Evolutionary conservation across 352 stramenopile species (phyloP), one percentile per base, ranked within the genome.

Genomic region (Globisporangium cystogenes): DNA sequence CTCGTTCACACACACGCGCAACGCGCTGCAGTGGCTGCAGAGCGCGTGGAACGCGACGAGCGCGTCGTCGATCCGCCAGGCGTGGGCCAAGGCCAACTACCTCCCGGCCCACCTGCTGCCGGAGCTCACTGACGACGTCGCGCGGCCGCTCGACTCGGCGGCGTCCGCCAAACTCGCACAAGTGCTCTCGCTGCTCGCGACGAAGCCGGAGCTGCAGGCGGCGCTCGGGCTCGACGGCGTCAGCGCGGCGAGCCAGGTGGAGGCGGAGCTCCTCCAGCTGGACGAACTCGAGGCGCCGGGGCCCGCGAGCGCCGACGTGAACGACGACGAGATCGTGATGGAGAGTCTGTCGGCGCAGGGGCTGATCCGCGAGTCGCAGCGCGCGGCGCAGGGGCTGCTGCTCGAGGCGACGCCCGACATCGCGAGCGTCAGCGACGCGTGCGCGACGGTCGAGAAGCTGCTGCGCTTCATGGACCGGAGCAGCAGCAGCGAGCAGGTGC

Each of bases 261-360:
- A 60, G 51, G 36, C 61, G 18, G 68, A 85, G 43, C 49, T 80
- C 23, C 48, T 76, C 29, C 60, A 64, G 24, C 73, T 85, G 24
- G 74, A 85, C 51, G 67, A 71, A 43, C 50, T 55, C 1, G 71
- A 85, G 24, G 21, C 46, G 0, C 60, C 59, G 21, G 56, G 56
- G 18, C 4, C 12, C 7, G 44, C 47, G 24, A 55, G 44, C 27
- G 37, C 31, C 33, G 53, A 53, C 20, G 37, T 79, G 24, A 58
- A 81, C 51, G 74, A 85, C 47, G 74, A 85, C 44, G 74, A 82
- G 48, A 85, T 85, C 26, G 71, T 85, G 29, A 61, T 85, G 21
- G 74, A 82, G 51, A 85, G 74, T 49, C 59, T 85, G 48, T 75
- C 74, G 26, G 54, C 72, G 2, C 74, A 85, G 29, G 74, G 74